A percentile compares a stretch with the other conserved stretches of the same genome.
These are phyloP conservation scores for Smallanthus sonchifolius DNA, from an alignment of 129 eudicot genomes.

Conservation along the genomic window DNA sequence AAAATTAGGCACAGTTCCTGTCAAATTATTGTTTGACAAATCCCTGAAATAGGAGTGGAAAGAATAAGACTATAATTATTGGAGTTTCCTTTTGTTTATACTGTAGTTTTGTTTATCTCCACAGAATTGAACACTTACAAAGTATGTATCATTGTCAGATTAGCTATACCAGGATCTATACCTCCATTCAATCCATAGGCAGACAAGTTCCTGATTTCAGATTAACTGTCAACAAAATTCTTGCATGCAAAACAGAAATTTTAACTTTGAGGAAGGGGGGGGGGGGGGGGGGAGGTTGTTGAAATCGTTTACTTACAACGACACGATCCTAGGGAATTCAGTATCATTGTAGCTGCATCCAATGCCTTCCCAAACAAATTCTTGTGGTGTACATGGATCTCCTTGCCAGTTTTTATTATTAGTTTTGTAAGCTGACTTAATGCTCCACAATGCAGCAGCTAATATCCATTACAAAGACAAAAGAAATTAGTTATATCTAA, in stretches of 20 bases:
- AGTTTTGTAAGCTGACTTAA: constrained; percentile 30
- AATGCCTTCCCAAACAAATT: constrained; percentile 42
- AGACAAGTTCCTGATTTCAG: constrained; percentile 43
- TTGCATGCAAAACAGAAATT: neutral
- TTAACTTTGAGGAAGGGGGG: neutral
- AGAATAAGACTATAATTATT: neutral
- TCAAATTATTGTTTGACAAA: constrained; percentile 43
- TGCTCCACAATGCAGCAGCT: constrained; percentile 32
- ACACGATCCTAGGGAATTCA: constrained; percentile 17
- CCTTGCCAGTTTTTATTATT: constrained; percentile 48
- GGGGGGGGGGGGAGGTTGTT: neutral
- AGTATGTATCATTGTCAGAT: constrained; percentile 40
- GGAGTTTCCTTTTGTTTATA: neutral
- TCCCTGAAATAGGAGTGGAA: constrained; percentile 36
- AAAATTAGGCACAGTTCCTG: constrained; percentile 45
- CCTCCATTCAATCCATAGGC: constrained; percentile 38
- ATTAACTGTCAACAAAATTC: neutral
- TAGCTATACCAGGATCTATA: constrained; percentile 30
- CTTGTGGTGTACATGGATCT: constrained; percentile 48
- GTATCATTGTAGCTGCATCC: constrained; percentile 32
- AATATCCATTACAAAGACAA: neutral
- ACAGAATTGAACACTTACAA: constrained; percentile 36
- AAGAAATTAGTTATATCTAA: neutral
- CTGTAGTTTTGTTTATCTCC: neutral
- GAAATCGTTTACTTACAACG: constrained; percentile 27